A percentile compares a stretch with the other conserved stretches of the same genome.
phyloP scores from a whole-genome alignment of 176 grass and related monocot genomes.

The Puccinellia tenuiflora region DNA sequence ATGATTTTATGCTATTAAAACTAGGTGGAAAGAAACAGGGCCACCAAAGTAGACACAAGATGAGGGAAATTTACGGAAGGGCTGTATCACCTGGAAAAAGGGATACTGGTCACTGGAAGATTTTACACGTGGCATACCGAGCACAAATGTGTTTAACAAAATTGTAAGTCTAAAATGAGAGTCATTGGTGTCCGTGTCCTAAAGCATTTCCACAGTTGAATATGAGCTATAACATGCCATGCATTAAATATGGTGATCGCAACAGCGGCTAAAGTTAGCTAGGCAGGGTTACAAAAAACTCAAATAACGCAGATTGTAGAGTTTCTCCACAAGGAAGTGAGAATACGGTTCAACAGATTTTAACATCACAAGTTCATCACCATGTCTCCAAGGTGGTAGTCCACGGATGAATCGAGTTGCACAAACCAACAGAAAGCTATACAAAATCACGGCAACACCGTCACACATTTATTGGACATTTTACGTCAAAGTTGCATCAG shows the following conservation, averaged over 20 bases:
- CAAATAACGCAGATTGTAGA: neutral
- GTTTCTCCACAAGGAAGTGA: conserved; percentile 6
- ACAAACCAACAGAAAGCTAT: conserved; percentile 56
- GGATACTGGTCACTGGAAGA: too few relatives aligned
- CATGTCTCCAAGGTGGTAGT: too few relatives aligned
- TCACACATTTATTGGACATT: conserved; percentile 7
- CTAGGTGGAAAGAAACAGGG: too few relatives aligned
- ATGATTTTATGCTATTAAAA: too few relatives aligned
- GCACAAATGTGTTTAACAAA: too few relatives aligned
- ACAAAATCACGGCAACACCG: conserved; percentile 54
- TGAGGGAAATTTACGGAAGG: too few relatives aligned
- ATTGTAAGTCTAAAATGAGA: too few relatives aligned
- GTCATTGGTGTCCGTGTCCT: too few relatives aligned
- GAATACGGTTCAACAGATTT: conserved; percentile 33
- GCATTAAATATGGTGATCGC: neutral
- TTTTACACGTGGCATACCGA: too few relatives aligned
- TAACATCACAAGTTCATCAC: conserved; percentile 29
- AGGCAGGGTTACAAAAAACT: neutral
- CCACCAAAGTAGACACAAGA: too few relatives aligned
- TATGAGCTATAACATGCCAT: neutral
- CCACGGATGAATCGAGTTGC: conserved; percentile 28
- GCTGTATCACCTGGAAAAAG: too few relatives aligned
- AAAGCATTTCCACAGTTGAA: neutral
- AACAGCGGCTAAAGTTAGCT: neutral
- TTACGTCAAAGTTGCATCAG: conserved; percentile 86